Conservation (phyloP, 192 early-diverging fungal genomes). For the Funneliformis mosseae region DNA sequence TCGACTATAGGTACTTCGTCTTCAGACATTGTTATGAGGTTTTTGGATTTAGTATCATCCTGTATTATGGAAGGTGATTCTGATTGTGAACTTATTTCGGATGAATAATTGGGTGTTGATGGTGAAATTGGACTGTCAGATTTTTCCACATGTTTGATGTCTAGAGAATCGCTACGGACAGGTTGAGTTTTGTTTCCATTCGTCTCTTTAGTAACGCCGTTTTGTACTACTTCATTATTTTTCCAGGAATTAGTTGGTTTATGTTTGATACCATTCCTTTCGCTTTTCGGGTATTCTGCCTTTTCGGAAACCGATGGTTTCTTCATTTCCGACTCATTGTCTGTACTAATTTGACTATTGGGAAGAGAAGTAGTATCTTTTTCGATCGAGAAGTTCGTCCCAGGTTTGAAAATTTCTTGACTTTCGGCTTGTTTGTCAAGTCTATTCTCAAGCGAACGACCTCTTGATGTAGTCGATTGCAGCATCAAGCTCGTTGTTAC, state of each 20-base stretch:
- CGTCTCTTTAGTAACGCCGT: slow-evolving; percentile 3
- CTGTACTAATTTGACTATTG: slow-evolving; percentile 6
- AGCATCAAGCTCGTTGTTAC: background rate
- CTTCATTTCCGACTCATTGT: background rate
- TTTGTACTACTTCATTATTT: background rate
- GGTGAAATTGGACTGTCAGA: background rate
- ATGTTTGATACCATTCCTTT: background rate
- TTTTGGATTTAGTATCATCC: slow-evolving; percentile 9
- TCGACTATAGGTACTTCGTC: slow-evolving; percentile 10
- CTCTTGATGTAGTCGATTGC: background rate
- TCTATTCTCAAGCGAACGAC: slow-evolving; percentile 10
- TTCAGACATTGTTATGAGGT: background rate
- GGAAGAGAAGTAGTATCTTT: no score
- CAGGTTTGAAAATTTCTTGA: background rate
- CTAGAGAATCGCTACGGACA: background rate
- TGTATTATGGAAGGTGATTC: slow-evolving; percentile 11
- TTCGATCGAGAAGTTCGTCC: background rate
- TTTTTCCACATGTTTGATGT: background rate
- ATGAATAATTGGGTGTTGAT: slow-evolving; percentile 19
- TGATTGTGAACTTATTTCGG: slow-evolving; percentile 19
- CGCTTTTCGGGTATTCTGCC: background rate
- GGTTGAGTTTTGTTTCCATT: slow-evolving; percentile 1
- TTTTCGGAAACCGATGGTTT: slow-evolving; percentile 9
- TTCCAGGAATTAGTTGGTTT: background rate
- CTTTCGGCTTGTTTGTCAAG: background rate